phyloP scores from a whole-genome alignment of 2,329 filamentous ascomycete genomes.

The Nemania bipapillata region DNA sequence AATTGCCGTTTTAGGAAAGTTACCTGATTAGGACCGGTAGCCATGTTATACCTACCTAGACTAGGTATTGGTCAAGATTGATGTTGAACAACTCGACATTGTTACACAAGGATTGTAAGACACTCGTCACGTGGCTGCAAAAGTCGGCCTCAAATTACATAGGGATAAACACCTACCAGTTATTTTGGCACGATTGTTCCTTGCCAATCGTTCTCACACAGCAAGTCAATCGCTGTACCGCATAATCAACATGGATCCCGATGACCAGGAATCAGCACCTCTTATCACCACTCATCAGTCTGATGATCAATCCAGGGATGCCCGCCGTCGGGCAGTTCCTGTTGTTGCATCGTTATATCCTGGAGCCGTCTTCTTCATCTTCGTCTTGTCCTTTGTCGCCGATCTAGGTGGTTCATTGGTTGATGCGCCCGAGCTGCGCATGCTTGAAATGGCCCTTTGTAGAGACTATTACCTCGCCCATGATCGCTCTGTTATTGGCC shows the following conservation, averaged over 20 bases:
- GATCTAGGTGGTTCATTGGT: slow-evolving; percentile 12
- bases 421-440: slow-evolving; percentile 6
- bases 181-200: too few species aligned
- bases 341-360: background rate
- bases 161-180: too few species aligned
- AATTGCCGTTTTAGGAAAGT: too few species aligned
- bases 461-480: slow-evolving; percentile 9
- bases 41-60: too few species aligned
- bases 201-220: too few species aligned
- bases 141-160: too few species aligned
- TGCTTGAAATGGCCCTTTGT: slow-evolving; percentile 15
- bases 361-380: slow-evolving; percentile 1
- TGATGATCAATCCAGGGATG: background rate
- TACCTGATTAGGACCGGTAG: too few species aligned
- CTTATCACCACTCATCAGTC: background rate
- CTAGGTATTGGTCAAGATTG: too few species aligned
- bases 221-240: background rate
- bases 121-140: too few species aligned
- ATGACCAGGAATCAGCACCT: slow-evolving; percentile 7
- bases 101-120: too few species aligned
- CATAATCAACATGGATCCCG: background rate
- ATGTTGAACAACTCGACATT: too few species aligned
- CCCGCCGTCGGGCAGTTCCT: background rate
- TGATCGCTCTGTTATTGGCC: slow-evolving; percentile 3
- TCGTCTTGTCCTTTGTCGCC: slow-evolving; percentile 14